A percentile compares a stretch with the other conserved stretches of the same genome.
Evolutionary conservation across 148 eudicot species (phyloP).

Genomic region (Linanthus parryae): DNA sequence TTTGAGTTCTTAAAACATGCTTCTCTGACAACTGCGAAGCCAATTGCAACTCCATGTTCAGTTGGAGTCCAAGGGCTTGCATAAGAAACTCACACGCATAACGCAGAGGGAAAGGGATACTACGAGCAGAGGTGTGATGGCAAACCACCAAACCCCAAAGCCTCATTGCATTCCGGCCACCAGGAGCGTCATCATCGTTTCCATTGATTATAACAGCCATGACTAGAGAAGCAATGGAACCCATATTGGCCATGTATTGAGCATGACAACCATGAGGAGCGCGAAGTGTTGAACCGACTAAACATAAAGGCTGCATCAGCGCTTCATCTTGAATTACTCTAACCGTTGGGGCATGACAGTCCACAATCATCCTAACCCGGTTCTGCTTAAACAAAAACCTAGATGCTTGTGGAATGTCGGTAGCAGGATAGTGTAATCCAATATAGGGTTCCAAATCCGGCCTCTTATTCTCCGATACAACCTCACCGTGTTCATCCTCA

Average conservation of each 20-base stretch:
- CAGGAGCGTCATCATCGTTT: constrained; percentile 48
- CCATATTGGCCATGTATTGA: constrained; percentile 97
- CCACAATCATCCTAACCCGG: constrained; percentile 89
- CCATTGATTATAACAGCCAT: constrained; percentile 89
- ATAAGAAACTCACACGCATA: constrained; percentile 96
- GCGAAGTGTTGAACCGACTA: constrained; percentile 91
- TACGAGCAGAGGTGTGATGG: constrained; percentile 81
- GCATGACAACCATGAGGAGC: constrained; percentile 97
- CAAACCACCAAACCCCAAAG: constrained; percentile 98
- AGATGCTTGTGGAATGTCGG: constrained; percentile 96
- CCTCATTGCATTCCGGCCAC: constrained; percentile 51
- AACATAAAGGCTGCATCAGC: constrained; percentile 61
- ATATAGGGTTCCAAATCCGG: constrained; percentile 77
- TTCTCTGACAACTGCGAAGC: constrained; percentile 69
- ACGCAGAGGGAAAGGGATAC: constrained; percentile 79
- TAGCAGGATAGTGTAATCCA: constrained; percentile 95
- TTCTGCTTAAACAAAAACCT: constrained; percentile 89
- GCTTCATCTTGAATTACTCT: constrained; percentile 64
- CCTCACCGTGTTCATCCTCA: constrained; percentile 99
- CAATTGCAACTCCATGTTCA: constrained; percentile 88
- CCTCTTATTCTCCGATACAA: constrained; percentile 71
- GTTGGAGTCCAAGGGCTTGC: constrained; percentile 93
- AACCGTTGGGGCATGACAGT: constrained; percentile 69
- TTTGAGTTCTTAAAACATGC: constrained; percentile 73
- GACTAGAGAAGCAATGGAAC: constrained; percentile 75